These are phyloP conservation scores for Venturia aucupariae DNA, from an alignment of 2,329 filamentous ascomycete genomes.

Conservation along the genomic window DNA sequence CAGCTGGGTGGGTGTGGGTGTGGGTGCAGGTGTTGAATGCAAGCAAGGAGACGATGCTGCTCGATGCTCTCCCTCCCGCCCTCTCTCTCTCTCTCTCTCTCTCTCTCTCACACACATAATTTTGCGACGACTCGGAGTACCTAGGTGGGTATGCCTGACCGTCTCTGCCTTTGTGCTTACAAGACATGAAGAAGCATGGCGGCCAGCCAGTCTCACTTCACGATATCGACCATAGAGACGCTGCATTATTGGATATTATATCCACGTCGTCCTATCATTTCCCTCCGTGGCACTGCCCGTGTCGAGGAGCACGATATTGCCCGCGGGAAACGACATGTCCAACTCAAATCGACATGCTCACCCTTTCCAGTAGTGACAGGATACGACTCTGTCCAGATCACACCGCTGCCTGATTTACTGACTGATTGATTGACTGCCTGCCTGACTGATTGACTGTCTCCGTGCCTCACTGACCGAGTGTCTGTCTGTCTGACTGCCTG, in stretches of 20 bases:
- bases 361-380: neutral
- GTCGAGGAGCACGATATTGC: neutral
- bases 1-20: neutral
- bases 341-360: constrained; percentile 1
- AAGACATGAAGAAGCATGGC: neutral
- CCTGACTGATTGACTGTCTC: neutral
- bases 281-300: neutral
- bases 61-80: neutral
- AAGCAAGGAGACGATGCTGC: neutral
- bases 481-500: neutral
- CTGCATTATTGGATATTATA: no score
- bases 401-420: neutral
- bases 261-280: neutral
- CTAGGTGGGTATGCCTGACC: no score
- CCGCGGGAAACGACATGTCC: neutral
- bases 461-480: no score
- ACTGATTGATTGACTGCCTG: neutral
- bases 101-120: no score
- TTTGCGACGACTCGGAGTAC: no score
- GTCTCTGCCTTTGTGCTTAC: neutral
- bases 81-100: no score
- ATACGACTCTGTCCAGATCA: neutral
- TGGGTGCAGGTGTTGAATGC: neutral
- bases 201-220: neutral
- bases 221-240: no score